These are phyloP conservation scores for Sporothrix luriei DNA, from an alignment of 2,329 filamentous ascomycete species.

Conservation along the genomic window DNA sequence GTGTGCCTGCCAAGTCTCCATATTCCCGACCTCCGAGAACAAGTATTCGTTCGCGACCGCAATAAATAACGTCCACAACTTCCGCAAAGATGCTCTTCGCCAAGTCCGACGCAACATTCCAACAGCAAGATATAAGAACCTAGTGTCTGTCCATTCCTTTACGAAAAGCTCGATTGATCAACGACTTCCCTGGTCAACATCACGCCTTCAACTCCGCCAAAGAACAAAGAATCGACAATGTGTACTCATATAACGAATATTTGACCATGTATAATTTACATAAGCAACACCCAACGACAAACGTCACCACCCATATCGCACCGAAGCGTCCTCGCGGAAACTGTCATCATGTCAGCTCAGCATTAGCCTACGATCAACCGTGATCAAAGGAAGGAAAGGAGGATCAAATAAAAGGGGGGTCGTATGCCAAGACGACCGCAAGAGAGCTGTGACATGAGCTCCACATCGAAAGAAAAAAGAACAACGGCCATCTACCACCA, in stretches of 20 bases:
- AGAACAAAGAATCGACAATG: background rate
- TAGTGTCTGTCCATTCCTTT: background rate
- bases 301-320: background rate
- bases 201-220: background rate
- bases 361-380: background rate
- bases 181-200: background rate
- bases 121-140: constrained; percentile 9
- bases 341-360: background rate
- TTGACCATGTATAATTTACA: background rate
- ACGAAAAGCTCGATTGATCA: background rate
- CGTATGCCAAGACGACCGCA: constrained; percentile 2
- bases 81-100: background rate
- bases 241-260: background rate
- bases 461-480: background rate
- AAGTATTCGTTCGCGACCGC: background rate
- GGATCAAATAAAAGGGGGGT: background rate
- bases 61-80: constrained; percentile 2
- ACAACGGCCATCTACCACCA: background rate
- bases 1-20: constrained; percentile 24
- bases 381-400: background rate
- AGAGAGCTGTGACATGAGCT: constrained; percentile 26
- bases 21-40: constrained; percentile 10
- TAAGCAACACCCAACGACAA: background rate
- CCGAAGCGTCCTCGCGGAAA: background rate
- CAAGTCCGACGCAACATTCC: background rate